phyloP scores from a whole-genome alignment of 257 asterid genomes.

The Solanum paucissectum region DNA sequence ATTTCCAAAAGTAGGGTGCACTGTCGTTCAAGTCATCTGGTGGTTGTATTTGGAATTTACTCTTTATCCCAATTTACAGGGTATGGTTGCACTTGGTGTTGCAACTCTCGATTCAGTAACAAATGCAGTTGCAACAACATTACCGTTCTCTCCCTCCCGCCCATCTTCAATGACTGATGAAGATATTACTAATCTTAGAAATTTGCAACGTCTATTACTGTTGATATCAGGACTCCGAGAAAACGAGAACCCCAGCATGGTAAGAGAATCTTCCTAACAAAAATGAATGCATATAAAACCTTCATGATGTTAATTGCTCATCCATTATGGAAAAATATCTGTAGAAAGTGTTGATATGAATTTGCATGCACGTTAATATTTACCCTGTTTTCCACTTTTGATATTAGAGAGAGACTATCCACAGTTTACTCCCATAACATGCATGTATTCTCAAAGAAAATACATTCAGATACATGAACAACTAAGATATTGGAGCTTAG shows the following conservation, averaged over 20 bases:
- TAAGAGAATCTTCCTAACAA: constrained; percentile 11
- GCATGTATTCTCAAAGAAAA: background rate
- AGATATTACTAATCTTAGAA: constrained; percentile 64
- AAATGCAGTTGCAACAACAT: constrained; percentile 29
- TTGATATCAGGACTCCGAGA: constrained; percentile 49
- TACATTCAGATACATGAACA: background rate
- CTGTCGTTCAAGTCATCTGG: background rate
- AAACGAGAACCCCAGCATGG: constrained; percentile 30
- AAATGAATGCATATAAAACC: background rate
- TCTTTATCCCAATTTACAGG: constrained; percentile 31
- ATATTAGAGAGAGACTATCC: background rate
- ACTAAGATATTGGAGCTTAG: background rate
- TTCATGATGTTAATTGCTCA: background rate
- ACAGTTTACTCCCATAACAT: background rate
- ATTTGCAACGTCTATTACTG: constrained; percentile 55
- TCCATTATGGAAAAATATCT: background rate
- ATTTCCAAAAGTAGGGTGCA: background rate
- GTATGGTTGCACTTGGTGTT: constrained; percentile 89
- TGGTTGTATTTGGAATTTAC: background rate
- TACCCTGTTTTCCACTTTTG: background rate
- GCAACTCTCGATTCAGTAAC: constrained; percentile 60
- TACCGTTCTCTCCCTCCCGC: constrained; percentile 48
- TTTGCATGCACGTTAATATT: background rate
- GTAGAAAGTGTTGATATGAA: background rate
- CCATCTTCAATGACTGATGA: constrained; percentile 59